phyloP scores from a whole-genome alignment of 345 rosid genomes.

The Angophora floribunda region DNA sequence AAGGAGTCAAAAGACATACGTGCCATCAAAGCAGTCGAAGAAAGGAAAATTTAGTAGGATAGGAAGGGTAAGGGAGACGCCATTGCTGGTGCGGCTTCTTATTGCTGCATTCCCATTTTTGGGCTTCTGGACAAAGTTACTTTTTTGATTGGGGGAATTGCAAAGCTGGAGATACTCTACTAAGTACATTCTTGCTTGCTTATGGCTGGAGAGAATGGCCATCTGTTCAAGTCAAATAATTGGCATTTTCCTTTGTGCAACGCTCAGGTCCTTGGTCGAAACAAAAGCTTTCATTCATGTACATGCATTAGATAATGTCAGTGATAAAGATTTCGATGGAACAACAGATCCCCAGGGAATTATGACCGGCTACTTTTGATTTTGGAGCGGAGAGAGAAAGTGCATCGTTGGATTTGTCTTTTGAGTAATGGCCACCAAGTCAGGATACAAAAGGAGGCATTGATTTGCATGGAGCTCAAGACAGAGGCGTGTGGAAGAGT shows the following conservation, averaged over 20 bases:
- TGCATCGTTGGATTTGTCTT: background rate
- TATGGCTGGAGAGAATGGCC: background rate
- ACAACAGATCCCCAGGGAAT: background rate
- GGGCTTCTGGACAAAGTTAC: conserved; percentile 56
- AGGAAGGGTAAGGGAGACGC: conserved; percentile 60
- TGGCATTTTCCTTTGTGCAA: background rate
- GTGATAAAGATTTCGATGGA: background rate
- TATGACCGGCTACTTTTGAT: background rate
- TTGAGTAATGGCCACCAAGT: background rate
- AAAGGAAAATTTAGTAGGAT: conserved; percentile 28
- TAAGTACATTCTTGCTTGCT: background rate
- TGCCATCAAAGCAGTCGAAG: conserved; percentile 8
- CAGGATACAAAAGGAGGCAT: background rate
- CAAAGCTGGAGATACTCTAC: background rate
- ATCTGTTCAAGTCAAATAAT: background rate
- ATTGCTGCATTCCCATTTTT: conserved; percentile 73
- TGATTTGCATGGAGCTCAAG: background rate
- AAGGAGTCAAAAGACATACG: conserved; percentile 3
- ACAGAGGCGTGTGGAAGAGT: background rate
- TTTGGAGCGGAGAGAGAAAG: background rate
- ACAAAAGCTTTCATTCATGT: background rate
- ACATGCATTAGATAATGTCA: background rate
- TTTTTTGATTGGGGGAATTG: conserved; percentile 23
- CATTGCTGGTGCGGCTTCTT: conserved; percentile 51
- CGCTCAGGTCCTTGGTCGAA: background rate